Base-by-base conservation (phyloP, 2,329 filamentous ascomycete genomes). In the Penicillium sp. region DNA sequence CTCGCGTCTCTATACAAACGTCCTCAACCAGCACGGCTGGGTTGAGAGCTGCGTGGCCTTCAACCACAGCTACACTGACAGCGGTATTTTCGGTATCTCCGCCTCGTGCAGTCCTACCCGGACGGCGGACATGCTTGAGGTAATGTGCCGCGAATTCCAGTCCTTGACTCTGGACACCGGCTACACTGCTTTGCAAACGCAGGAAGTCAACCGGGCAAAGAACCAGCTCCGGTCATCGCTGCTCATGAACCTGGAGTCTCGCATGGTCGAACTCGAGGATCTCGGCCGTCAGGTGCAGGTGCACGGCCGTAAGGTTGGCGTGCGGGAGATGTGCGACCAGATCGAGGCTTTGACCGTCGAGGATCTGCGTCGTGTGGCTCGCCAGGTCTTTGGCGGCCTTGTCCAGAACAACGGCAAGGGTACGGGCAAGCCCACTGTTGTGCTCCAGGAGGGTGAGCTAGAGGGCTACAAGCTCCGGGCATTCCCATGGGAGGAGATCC, bases 241-340 rank as follows among this genome's bases (percentile, higher is more conserved):
- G 43, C 85, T 99, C 53, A 99, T 99, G 95, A 99, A 99, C 79
- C 86, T 99, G 30, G 95, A 99, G 81, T 93, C 88, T 68, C 86
- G 95, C 62, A 97, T 99, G 93, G 93, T 99, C 10, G 95, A 98
- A 80, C 85, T 99, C 6, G 95, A 99, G 79, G 95, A 99, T 75
- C 84, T 99, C 0, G 95, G 95, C 25, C 83, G 95, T 64, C 94
- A 97, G 76, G 92, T 99, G 11, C 95, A 98, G 81, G 92, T 97
- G n/a, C 93, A 98, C 74, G 95, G 94, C 25, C 86, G 87, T 67
- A 97, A 97, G 80, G 87, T 98, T 6, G 90, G 94, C 1, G 93
- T 97, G 7, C 87, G 87, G 67, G 93, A 98, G 74, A 98, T 99
- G 94, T 97, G 94, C 73, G 82, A 81, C 54, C 87, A 88, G 73